Percentiles rank a stretch among this genome's conserved stretches.
phyloP scores from a whole-genome alignment of 2,329 filamentous ascomycete species.

The Diaporthe sp. region DNA sequence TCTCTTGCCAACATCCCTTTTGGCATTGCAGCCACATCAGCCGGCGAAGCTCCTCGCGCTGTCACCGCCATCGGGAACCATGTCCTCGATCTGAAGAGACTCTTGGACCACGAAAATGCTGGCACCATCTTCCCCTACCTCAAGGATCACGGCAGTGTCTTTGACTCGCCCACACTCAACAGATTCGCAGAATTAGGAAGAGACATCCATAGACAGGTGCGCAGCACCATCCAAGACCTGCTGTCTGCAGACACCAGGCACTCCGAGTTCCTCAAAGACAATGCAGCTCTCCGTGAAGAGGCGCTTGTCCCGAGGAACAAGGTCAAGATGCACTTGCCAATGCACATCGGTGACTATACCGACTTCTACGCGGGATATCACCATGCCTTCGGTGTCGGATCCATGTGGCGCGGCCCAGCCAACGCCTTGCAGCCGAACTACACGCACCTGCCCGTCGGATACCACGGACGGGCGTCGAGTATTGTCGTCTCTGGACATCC shows the following conservation, averaged over 20 bases:
- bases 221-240: constrained; percentile 75
- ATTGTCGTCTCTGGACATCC: constrained; percentile 80
- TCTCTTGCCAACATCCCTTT: constrained; percentile 82
- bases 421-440: constrained; percentile 86
- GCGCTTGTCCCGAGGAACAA: constrained; percentile 69
- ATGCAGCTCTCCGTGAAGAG: constrained; percentile 64
- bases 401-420: constrained; percentile 76
- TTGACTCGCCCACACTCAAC: constrained; percentile 48
- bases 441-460: constrained; percentile 82
- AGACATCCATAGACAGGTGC: constrained; percentile 73
- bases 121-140: constrained; percentile 43
- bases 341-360: constrained; percentile 85
- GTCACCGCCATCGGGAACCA: constrained; percentile 77
- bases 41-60: constrained; percentile 54
- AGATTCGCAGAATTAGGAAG: constrained; percentile 79
- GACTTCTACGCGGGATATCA: constrained; percentile 87
- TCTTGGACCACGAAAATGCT: constrained; percentile 70
- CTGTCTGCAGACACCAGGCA: constrained; percentile 69
- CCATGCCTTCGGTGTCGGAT: constrained; percentile 76
- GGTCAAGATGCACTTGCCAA: constrained; percentile 75
- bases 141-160: constrained; percentile 35
- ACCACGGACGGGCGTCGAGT: constrained; percentile 82
- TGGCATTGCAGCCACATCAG: constrained; percentile 73
- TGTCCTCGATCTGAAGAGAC: constrained; percentile 73
- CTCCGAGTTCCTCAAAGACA: constrained; percentile 71